phyloP scores from a whole-genome alignment of 2,329 filamentous ascomycete species.

The Rutstroemia sp. region DNA sequence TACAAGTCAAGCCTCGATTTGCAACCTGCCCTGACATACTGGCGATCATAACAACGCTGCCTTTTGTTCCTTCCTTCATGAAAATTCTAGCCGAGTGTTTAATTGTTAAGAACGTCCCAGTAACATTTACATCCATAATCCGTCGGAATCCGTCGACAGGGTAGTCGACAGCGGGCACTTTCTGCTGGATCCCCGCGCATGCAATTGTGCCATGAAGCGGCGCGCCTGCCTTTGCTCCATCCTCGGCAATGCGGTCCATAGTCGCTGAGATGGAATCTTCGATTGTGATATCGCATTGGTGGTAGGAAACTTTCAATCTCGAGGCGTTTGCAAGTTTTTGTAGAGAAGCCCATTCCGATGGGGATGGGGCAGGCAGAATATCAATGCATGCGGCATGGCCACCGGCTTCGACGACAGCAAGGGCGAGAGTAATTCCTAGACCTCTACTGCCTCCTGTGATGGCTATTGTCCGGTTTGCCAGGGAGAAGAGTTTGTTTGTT shows the following conservation, averaged over 20 bases:
- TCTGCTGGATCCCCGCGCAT: slow-evolving; percentile 61
- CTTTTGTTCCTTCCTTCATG: slow-evolving; percentile 32
- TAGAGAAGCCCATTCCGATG: not conserved
- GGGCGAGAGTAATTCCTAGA: slow-evolving; percentile 41
- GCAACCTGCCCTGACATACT: slow-evolving; percentile 43
- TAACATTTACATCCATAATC: slow-evolving; percentile 65
- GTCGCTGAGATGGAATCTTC: slow-evolving; percentile 33
- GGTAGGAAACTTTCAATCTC: not conserved
- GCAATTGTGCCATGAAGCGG: slow-evolving; percentile 55
- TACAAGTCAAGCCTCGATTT: slow-evolving; percentile 44
- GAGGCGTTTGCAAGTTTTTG: slow-evolving; percentile 29
- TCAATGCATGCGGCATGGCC: slow-evolving; percentile 36
- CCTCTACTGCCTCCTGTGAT: slow-evolving; percentile 44
- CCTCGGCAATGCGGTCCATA: slow-evolving; percentile 25
- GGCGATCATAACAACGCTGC: slow-evolving; percentile 44
- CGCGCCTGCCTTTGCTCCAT: slow-evolving; percentile 21
- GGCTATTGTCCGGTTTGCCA: slow-evolving; percentile 30
- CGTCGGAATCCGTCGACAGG: slow-evolving; percentile 38
- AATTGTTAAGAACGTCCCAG: slow-evolving; percentile 60
- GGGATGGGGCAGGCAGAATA: slow-evolving; percentile 13
- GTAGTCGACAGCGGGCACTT: slow-evolving; percentile 62
- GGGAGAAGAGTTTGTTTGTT: slow-evolving; percentile 29
- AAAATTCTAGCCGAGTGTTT: slow-evolving; percentile 59
- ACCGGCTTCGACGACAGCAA: slow-evolving; percentile 41
- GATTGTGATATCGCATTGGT: slow-evolving; percentile 39